Percentiles rank a stretch among this genome's conserved stretches.
Evolutionary conservation across 257 asterid genomes (phyloP).

Genomic region (Primulina tabacum): DNA sequence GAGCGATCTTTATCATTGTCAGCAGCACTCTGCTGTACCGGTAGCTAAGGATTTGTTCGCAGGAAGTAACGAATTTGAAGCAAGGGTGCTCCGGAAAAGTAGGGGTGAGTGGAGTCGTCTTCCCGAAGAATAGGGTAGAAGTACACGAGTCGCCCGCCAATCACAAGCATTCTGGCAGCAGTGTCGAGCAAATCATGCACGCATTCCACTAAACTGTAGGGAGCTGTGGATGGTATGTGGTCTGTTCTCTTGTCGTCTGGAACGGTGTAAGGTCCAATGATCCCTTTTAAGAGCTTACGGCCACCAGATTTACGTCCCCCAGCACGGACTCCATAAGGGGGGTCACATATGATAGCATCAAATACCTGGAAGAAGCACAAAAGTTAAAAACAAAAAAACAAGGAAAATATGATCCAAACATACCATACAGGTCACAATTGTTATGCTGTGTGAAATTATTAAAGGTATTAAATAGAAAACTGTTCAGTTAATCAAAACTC

Average conservation of each 20-base stretch:
- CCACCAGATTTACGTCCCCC: conserved; percentile 99
- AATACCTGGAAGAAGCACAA: conserved; percentile 49
- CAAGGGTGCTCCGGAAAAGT: conserved; percentile 89
- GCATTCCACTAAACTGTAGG: conserved; percentile 95
- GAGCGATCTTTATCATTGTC: conserved; percentile 66
- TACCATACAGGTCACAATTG: neutral
- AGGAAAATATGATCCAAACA: neutral
- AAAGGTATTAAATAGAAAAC: neutral
- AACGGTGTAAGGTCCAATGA: conserved; percentile 73
- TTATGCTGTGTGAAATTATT: neutral
- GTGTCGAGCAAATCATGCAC: conserved; percentile 91
- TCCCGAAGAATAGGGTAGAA: conserved; percentile 86
- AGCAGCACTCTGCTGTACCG: conserved; percentile 82
- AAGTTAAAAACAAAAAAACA: conserved; percentile 9
- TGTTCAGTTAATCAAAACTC: neutral
- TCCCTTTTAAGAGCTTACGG: conserved; percentile 93
- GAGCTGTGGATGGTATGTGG: conserved; percentile 97
- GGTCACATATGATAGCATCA: conserved; percentile 96
- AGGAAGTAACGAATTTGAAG: conserved; percentile 58
- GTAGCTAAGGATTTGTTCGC: conserved; percentile 88
- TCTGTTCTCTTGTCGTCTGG: conserved; percentile 84
- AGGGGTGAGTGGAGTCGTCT: conserved; percentile 53
- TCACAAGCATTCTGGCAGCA: conserved; percentile 88
- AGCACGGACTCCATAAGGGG: conserved; percentile 99
- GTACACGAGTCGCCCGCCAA: conserved; percentile 90